phyloP scores from a whole-genome alignment of 177 flowering plant species.

The Vitis hybrid region DNA sequence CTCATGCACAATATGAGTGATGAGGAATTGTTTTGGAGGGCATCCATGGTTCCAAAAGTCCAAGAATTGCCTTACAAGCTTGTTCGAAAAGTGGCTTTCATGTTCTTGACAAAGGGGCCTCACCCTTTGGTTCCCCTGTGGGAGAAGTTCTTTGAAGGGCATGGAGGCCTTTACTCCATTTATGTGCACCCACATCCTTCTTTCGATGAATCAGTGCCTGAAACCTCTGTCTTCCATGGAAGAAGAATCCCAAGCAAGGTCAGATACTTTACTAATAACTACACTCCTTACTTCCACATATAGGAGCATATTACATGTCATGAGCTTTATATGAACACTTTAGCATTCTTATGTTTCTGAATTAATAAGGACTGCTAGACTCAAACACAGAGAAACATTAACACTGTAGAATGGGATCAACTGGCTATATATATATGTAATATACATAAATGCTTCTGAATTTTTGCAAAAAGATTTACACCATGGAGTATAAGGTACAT shows the following conservation, averaged over 20 bases:
- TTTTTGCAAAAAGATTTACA: no score
- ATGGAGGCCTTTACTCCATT: conserved; percentile 40
- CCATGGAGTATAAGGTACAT: no score
- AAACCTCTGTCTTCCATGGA: conserved; percentile 38
- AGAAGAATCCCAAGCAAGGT: conserved; percentile 53
- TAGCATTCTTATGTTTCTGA: no score
- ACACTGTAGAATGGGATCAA: no score
- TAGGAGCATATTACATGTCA: no score
- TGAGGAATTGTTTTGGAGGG: conserved; percentile 31
- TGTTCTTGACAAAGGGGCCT: conserved; percentile 46
- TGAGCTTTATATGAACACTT: no score
- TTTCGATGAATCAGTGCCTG: conserved; percentile 25
- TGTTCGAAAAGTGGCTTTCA: conserved; percentile 41
- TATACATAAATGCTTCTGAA: no score
- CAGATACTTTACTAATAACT: neutral
- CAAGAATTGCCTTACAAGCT: neutral
- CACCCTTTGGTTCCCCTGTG: conserved; percentile 45
- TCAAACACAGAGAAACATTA: no score
- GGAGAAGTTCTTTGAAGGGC: conserved; percentile 47
- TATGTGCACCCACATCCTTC: conserved; percentile 44
- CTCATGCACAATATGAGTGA: conserved; percentile 36
- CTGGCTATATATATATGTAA: no score
- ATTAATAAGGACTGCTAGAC: no score
- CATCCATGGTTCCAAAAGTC: conserved; percentile 24
- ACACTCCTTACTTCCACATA: no score